Evolutionary conservation across 2,329 filamentous ascomycete species (phyloP), one percentile per base, ranked within the genome.

Genomic region (Neurospora crassa): DNA sequence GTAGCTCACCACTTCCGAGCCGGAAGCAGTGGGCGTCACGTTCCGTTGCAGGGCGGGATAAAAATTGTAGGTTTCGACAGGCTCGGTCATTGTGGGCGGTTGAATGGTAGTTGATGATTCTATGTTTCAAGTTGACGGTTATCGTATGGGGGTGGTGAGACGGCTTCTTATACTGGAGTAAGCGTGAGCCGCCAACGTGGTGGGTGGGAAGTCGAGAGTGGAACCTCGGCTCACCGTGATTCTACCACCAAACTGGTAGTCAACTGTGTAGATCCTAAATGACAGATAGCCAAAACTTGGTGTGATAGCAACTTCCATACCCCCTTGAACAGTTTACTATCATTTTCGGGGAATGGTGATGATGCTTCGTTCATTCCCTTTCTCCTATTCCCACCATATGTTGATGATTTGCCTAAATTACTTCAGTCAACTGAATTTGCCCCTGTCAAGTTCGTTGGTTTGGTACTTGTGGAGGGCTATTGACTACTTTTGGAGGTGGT

Each of bases 1-100:
- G 70, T 77, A 77, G 69, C 73, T 76, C 41, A 77, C 75, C 5
- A 77, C 72, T 1, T 70, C 37, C 7, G 76, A 77, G 10, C 75
- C 76, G 7, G 73, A 76, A 16, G 71, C 40, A 11, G 76, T 77
- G 12, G 73, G 69, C 7, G 75, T 77, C 1, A 72, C 72, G 68
- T 74, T 71, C 20, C 74, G 75, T 68, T 70, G 42, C 6, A 77
- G 70, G 0, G 68, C 40, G 14, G 76, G 76, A 67, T 71, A 75
- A 53, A 76, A 76, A 70, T 73, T 75, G 12, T 69, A 70, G 12
- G 70, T 71, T 59, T 76, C 71, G 29, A 72, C 11, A 43, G 71
- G 16, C 20, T 68, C 69, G 41, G 40, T 6, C 69, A 70, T 70
- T 70, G 16, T 47, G 10, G n/a, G 37, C 18, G 10, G 12, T 42